Conservation (phyloP, 2,329 filamentous ascomycete genomes). For the Aspergillus arachidicola region DNA sequence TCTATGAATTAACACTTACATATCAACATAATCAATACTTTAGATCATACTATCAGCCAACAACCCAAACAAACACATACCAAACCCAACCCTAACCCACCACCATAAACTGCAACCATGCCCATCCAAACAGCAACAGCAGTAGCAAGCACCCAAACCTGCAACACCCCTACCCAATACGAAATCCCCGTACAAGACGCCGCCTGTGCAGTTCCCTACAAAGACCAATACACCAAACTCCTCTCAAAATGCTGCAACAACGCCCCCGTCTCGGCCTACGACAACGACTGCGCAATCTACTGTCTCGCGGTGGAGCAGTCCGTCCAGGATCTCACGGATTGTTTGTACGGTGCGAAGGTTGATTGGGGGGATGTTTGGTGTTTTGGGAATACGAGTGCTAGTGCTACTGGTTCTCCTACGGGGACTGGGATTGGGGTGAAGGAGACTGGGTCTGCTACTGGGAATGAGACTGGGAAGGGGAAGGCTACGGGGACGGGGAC, state of each 20-base stretch:
- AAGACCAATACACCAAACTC: conserved; percentile 17
- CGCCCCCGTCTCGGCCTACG: conserved; percentile 22
- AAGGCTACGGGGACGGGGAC: too few species aligned
- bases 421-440: background rate
- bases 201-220: conserved; percentile 28
- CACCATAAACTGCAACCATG: background rate
- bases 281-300: conserved; percentile 28
- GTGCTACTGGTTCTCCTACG: conserved; percentile 16
- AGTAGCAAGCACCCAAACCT: conserved; percentile 15
- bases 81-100: too few species aligned
- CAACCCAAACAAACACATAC: background rate
- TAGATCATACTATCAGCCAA: background rate
- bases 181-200: conserved; percentile 30
- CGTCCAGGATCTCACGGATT: conserved; percentile 28
- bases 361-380: conserved; percentile 31
- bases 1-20: background rate
- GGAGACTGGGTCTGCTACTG: conserved; percentile 1
- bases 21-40: background rate
- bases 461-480: conserved; percentile 4
- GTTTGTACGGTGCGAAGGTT: conserved; percentile 27
- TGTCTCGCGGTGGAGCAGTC: conserved; percentile 25
- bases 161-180: conserved; percentile 23
- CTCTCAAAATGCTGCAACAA: conserved; percentile 24
- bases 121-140: conserved; percentile 8
- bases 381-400: conserved; percentile 21